Evolutionary conservation across 495 filamentous ascomycete genomes (phyloP).

Genomic region (Penicillium canescens): DNA sequence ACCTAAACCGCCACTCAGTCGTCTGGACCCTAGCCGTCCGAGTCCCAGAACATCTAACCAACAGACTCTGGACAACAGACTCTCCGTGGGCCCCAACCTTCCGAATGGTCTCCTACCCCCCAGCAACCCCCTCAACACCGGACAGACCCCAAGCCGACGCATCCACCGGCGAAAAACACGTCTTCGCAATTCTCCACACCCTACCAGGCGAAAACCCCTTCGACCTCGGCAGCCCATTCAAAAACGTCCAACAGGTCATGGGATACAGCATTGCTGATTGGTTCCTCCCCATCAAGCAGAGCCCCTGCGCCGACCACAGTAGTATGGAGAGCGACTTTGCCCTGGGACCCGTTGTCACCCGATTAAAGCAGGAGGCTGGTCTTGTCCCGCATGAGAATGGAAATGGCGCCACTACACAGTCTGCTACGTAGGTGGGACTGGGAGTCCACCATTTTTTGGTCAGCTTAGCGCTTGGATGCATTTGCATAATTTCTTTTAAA

Average conservation of each 20-base stretch:
- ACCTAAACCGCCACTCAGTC: constrained; percentile 57
- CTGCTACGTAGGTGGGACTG: not conserved
- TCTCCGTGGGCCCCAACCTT: constrained; percentile 44
- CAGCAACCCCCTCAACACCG: constrained; percentile 18
- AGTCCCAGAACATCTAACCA: constrained; percentile 55
- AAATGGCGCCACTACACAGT: not conserved
- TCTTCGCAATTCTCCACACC: constrained; percentile 75
- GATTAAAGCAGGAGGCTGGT: constrained; percentile 50
- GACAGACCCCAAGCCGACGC: constrained; percentile 11
- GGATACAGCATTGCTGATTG: constrained; percentile 69
- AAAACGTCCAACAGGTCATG: constrained; percentile 76
- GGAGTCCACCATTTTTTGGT: too few species aligned
- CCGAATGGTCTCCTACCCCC: constrained; percentile 49
- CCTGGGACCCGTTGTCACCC: constrained; percentile 52
- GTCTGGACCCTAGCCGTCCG: constrained; percentile 76
- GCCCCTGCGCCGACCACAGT: constrained; percentile 60
- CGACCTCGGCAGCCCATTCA: constrained; percentile 59
- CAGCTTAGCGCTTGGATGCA: too few species aligned
- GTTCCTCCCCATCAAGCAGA: constrained; percentile 67
- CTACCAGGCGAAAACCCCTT: constrained; percentile 77
- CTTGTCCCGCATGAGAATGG: constrained; percentile 24
- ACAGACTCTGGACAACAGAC: constrained; percentile 30
- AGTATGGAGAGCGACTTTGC: constrained; percentile 46
- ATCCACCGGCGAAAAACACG: constrained; percentile 44
- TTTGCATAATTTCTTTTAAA: too few species aligned